phyloP scores from a whole-genome alignment of 2,329 filamentous ascomycete genomes.

The Pseudogymnoascus sp. region DNA sequence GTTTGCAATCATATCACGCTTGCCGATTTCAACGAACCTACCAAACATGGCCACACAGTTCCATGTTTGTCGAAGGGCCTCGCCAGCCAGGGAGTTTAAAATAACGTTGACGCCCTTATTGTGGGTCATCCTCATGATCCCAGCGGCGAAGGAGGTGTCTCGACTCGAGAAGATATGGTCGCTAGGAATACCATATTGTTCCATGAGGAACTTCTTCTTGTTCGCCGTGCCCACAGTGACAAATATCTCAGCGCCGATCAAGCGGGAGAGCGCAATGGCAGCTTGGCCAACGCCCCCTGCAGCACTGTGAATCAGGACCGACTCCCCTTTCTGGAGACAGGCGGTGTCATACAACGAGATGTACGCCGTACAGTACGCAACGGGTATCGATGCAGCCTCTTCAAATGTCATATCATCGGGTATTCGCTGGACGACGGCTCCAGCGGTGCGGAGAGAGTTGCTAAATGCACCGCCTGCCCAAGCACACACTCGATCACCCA shows the following conservation, averaged over 20 bases:
- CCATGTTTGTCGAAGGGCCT: conserved; percentile 27
- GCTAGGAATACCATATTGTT: neutral
- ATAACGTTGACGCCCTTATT: conserved; percentile 29
- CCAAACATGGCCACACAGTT: conserved; percentile 31
- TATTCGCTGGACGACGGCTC: conserved; percentile 23
- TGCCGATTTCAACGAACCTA: conserved; percentile 35
- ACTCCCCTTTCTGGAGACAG: conserved; percentile 27
- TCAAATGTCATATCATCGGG: conserved; percentile 32
- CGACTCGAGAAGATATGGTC: conserved; percentile 18
- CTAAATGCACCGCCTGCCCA: conserved; percentile 9
- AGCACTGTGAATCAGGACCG: conserved; percentile 17
- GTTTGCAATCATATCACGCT: conserved; percentile 30
- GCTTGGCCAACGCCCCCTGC: conserved; percentile 18
- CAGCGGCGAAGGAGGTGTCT: conserved; percentile 27
- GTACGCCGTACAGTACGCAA: conserved; percentile 34
- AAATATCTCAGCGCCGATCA: conserved; percentile 31
- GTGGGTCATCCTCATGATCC: conserved; percentile 25
- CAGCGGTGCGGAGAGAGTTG: conserved; percentile 11
- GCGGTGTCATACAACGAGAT: conserved; percentile 35
- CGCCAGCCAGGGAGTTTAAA: conserved; percentile 27
- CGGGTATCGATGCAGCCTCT: conserved; percentile 32
- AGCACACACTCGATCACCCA: conserved; percentile 28
- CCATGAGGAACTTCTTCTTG: no score
- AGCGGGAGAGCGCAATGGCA: conserved; percentile 26
- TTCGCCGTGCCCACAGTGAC: conserved; percentile 28